Conservation (phyloP, 257 asterid species). For the Lycium ferocissimum region DNA sequence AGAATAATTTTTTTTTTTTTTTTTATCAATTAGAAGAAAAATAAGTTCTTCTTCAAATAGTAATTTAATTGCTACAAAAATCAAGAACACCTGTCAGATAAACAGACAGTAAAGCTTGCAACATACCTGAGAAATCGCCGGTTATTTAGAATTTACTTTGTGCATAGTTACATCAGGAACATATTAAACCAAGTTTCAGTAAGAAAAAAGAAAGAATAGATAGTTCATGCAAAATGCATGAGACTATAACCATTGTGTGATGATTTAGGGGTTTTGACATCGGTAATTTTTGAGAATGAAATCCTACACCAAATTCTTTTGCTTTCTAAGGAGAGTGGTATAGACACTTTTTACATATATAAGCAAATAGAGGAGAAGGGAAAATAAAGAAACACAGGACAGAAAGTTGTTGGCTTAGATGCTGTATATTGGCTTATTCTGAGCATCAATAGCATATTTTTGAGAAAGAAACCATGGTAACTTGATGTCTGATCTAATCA, state of each 20-base stretch:
- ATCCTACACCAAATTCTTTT: not conserved
- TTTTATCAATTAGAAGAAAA: not conserved
- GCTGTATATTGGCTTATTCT: not conserved
- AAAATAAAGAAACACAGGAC: not conserved
- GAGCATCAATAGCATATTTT: slow-evolving; percentile 9
- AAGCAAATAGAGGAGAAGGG: not conserved
- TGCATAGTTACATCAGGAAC: slow-evolving; percentile 15
- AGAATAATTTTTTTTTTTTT: no score
- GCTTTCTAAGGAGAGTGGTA: not conserved
- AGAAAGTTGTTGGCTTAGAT: slow-evolving; percentile 26
- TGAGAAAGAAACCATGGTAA: not conserved
- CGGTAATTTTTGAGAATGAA: not conserved
- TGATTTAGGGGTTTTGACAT: not conserved
- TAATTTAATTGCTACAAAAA: not conserved
- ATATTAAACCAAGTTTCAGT: not conserved
- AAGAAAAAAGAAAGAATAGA: not conserved
- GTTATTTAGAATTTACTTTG: not conserved
- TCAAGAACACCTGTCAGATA: not conserved
- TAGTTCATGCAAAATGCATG: not conserved
- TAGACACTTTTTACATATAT: not conserved
- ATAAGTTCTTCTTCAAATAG: not conserved
- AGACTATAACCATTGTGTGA: not conserved
- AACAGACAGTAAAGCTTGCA: not conserved
- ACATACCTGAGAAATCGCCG: not conserved
- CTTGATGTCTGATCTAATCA: slow-evolving; percentile 6